A percentile compares a stretch with the other conserved stretches of the same genome.
These are phyloP conservation scores for Volvox africanus DNA, from an alignment of 139 green algal species.

Conservation along the genomic window DNA sequence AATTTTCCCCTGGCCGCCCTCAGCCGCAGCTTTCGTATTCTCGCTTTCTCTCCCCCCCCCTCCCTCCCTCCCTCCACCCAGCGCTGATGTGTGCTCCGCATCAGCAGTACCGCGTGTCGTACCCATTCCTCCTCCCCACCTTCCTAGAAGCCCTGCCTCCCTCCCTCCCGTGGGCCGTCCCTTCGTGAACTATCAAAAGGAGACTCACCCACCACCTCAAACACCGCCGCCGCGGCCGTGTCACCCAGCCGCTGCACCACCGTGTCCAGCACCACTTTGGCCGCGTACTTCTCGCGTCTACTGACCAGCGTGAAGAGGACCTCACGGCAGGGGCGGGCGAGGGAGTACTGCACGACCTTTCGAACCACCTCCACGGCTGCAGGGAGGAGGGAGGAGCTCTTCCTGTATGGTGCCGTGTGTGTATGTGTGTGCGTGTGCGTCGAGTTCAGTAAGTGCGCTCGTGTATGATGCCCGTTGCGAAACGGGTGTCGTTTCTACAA, in stretches of 20 bases:
- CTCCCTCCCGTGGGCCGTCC: too few species aligned
- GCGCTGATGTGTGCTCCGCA: too few species aligned
- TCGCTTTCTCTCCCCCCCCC: neutral
- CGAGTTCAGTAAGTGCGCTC: too few species aligned
- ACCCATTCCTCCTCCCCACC: too few species aligned
- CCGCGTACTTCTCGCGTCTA: slow-evolving; percentile 77
- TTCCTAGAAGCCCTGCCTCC: neutral
- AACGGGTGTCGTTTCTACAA: too few species aligned
- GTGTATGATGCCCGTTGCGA: too few species aligned
- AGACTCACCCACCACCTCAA: slow-evolving; percentile 57
- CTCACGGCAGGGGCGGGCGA: slow-evolving; percentile 75
- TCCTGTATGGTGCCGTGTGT: neutral
- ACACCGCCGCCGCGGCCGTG: slow-evolving; percentile 48
- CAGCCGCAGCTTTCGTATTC: too few species aligned
- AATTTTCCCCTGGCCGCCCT: too few species aligned
- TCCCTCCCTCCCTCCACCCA: neutral
- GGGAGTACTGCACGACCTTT: slow-evolving; percentile 75
- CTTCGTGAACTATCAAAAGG: too few species aligned
- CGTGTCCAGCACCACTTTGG: slow-evolving; percentile 71
- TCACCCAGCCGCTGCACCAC: slow-evolving; percentile 66
- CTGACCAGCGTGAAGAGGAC: slow-evolving; percentile 80
- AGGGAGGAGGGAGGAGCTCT: too few species aligned
- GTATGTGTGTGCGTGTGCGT: too few species aligned
- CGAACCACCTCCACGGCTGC: slow-evolving; percentile 65
- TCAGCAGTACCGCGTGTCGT: too few species aligned